Evolutionary conservation across 345 rosid genomes (phyloP).

Genomic region (Mangifera indica): DNA sequence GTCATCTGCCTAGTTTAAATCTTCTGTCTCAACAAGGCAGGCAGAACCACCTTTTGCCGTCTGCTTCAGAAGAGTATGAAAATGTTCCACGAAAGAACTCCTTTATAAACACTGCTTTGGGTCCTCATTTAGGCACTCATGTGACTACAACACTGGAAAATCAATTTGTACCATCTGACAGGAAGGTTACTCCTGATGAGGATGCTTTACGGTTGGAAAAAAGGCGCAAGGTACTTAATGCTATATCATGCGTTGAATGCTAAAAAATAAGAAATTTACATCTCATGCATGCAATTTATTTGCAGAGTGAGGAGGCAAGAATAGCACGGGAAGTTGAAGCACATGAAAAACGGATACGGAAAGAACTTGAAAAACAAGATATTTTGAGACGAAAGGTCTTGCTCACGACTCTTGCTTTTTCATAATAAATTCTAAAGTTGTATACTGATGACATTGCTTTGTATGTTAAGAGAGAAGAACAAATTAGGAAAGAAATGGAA

Average conservation of each 20-base stretch:
- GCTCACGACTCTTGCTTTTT: conserved; percentile 10
- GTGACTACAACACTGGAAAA: conserved; percentile 42
- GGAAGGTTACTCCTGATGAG: conserved; percentile 48
- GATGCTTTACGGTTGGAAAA: conserved; percentile 57
- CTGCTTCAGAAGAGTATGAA: conserved; percentile 45
- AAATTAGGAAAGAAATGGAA: conserved; percentile 79
- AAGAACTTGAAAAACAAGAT: conserved; percentile 88
- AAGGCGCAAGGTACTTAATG: conserved; percentile 61
- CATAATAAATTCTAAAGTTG: conserved; percentile 12
- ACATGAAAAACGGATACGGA: conserved; percentile 79
- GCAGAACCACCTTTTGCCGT: conserved; percentile 45
- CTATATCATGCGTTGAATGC: background rate
- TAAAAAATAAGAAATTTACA: background rate
- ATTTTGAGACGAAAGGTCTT: conserved; percentile 75
- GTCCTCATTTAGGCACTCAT: conserved; percentile 40
- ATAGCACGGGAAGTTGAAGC: conserved; percentile 82
- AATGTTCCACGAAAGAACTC: conserved; percentile 44
- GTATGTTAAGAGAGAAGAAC: conserved; percentile 67
- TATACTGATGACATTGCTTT: conserved; percentile 17
- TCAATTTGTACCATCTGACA: conserved; percentile 48
- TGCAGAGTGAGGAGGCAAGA: conserved; percentile 85
- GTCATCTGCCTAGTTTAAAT: conserved; percentile 61
- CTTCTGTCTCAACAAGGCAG: conserved; percentile 64
- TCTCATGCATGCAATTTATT: conserved; percentile 14
- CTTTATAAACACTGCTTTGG: conserved; percentile 33